Base-by-base conservation (phyloP, 2,329 filamentous ascomycete genomes). In the Teratosphaeria zuluensis region DNA sequence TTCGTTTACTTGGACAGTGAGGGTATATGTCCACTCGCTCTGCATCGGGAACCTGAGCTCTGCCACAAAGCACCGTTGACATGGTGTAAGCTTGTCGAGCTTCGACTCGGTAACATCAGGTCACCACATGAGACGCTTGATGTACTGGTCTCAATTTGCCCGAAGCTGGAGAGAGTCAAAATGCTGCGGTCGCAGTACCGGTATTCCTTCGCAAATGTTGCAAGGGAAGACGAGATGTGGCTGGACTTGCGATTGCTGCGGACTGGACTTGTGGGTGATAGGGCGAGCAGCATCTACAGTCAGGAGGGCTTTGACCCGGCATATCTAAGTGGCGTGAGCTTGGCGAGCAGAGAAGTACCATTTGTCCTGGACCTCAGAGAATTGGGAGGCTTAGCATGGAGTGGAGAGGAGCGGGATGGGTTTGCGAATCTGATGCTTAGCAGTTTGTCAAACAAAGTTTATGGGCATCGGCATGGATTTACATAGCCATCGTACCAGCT, bases 1-100 rank as follows among this genome's bases (percentile, higher is more conserved):
- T 68, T 72, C 48, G 57, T 67, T n/a, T 73, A 70, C 70, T 56
- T 70, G 2, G 67, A 64, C 48, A 61, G 54, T 2, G 57, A 65
- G 1, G 71, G 70, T 12, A 69, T 69, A 12, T 67, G 66, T 59
- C 70, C 69, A 1, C 48, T 72, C 4, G 54, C 61, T 7, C 61
- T 72, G 5, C 62, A 67, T 32, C 54, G 61, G 11, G 61, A 67
- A 31, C 51, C 56, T 4, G 60, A 54, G 4, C 42, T 69, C 28
- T 54, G 57, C 16, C 48, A 59, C 6, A 60, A 64, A 9, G 42
- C 54, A n/a, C 46, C 60, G 1, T 55, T 68, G 24, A 11, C 53
- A 1, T 72, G 67, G 66, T 56, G 28, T 2, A 48, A 54, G 5
- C 58, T 72, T 9, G 57, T 63, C 21, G 62, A 67, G 54, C 57